Evolutionary conservation across 139 green algal species (phyloP).

Genomic region (Auxenochlorella pyrenoidosa): DNA sequence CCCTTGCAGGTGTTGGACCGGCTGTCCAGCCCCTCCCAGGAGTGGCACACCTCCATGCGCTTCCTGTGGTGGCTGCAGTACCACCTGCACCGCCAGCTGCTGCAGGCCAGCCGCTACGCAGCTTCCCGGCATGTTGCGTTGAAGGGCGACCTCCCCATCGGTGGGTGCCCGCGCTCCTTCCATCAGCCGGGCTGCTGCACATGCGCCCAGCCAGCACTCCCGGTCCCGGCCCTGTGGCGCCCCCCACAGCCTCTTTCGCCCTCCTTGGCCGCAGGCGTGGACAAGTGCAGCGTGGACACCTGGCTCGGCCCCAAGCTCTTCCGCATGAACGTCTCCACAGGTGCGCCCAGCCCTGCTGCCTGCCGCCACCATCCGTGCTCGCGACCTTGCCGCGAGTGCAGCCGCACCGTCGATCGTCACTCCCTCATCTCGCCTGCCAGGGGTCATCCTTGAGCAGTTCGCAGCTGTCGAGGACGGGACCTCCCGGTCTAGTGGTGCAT

Average conservation of each 20-base stretch:
- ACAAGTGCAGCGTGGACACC: conserved; percentile 93
- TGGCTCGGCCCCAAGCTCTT: conserved; percentile 92
- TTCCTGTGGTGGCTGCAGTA: conserved; percentile 88
- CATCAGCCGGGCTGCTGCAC: not conserved
- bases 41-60: conserved; percentile 59
- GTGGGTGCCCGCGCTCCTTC: conserved; percentile 13
- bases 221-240: not conserved
- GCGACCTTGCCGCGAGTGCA: too few relatives aligned
- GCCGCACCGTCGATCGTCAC: too few relatives aligned
- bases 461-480: too few relatives aligned
- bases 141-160: conserved; percentile 98
- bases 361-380: too few relatives aligned
- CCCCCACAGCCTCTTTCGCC: not conserved
- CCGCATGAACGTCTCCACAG: conserved; percentile 89
- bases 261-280: conserved; percentile 69
- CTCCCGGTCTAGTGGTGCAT: too few relatives aligned
- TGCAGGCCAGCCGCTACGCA: conserved; percentile 72
- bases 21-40: conserved; percentile 58
- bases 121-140: conserved; percentile 75
- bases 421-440: too few relatives aligned
- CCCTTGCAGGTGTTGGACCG: conserved; percentile 61
- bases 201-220: too few relatives aligned
- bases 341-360: too few relatives aligned
- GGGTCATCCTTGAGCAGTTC: too few relatives aligned
- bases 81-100: conserved; percentile 90